phyloP scores from a whole-genome alignment of 768 basidiomycete species.

The Rhodotorula toruloides region DNA sequence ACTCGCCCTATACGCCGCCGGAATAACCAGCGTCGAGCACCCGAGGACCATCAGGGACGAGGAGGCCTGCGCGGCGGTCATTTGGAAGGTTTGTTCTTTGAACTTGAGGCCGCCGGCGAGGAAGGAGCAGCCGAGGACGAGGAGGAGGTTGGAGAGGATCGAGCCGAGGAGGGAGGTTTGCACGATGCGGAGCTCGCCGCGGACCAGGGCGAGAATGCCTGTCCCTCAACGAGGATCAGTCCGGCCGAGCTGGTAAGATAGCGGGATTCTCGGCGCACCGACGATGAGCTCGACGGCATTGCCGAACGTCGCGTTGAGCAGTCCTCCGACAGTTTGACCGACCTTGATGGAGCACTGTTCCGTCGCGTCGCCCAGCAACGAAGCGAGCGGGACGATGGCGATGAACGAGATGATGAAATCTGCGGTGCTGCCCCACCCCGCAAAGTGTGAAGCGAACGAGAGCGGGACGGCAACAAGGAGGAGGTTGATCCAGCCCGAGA shows the following conservation, averaged over 20 bases:
- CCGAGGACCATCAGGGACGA: constrained; percentile 56
- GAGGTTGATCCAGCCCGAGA: constrained; percentile 60
- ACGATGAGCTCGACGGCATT: constrained; percentile 52
- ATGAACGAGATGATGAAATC: constrained; percentile 53
- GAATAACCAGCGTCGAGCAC: constrained; percentile 82
- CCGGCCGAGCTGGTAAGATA: constrained; percentile 50
- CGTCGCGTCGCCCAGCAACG: constrained; percentile 74
- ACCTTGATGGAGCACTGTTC: constrained; percentile 63
- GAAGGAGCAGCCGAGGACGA: constrained; percentile 88
- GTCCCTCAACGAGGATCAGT: constrained; percentile 63
- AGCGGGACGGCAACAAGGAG: constrained; percentile 76
- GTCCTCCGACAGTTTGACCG: constrained; percentile 77
- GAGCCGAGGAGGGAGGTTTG: constrained; percentile 91
- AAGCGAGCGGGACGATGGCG: constrained; percentile 80
- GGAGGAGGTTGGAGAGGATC: constrained; percentile 79
- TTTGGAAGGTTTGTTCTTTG: constrained; percentile 67
- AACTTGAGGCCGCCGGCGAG: constrained; percentile 69
- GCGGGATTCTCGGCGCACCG: background rate
- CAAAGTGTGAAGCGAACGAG: constrained; percentile 59
- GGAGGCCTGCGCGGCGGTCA: constrained; percentile 82
- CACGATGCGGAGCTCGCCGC: constrained; percentile 78
- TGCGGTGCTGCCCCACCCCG: constrained; percentile 56
- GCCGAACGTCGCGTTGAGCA: constrained; percentile 72
- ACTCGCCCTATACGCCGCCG: constrained; percentile 65
- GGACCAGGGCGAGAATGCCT: constrained; percentile 72